Evolutionary conservation across 805 yeast species (phyloP).

Genomic region (Komagataella phaffii): DNA sequence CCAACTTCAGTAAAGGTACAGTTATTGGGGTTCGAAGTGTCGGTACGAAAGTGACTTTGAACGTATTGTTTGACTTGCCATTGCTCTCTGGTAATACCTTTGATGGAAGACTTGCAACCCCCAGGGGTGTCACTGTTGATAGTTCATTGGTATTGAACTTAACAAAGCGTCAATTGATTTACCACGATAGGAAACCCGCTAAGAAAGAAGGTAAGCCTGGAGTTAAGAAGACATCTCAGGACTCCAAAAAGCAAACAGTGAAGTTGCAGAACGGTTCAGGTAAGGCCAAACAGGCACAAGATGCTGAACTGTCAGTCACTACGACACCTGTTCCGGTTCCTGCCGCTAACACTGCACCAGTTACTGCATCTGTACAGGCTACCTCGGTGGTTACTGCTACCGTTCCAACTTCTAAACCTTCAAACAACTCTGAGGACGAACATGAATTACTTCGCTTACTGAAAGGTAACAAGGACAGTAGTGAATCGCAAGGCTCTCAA

Average conservation of each 20-base stretch:
- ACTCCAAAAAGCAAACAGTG: background rate
- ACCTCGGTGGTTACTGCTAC: background rate
- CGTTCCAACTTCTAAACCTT: background rate
- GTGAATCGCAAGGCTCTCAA: background rate
- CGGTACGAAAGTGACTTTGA: conserved; percentile 53
- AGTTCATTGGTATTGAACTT: conserved; percentile 73
- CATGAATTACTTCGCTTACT: conserved; percentile 31
- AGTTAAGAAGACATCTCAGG: background rate
- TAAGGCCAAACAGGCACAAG: conserved; percentile 14
- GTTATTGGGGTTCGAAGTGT: conserved; percentile 52
- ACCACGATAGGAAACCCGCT: background rate
- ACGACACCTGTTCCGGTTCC: conserved; percentile 5
- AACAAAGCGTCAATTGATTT: conserved; percentile 42
- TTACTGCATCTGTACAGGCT: conserved; percentile 1
- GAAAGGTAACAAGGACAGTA: conserved; percentile 18
- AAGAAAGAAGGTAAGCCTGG: background rate
- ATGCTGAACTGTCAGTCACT: conserved; percentile 7
- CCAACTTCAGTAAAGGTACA: conserved; percentile 79
- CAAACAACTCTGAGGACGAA: conserved; percentile 8
- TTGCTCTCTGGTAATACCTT: conserved; percentile 72
- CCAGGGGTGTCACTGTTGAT: conserved; percentile 76
- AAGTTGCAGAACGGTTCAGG: conserved; percentile 8
- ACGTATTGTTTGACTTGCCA: conserved; percentile 74
- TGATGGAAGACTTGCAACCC: conserved; percentile 63
- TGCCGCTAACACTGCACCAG: conserved; percentile 7